Conservation (phyloP, 208 protist species). For the Leishmania arabica region DNA sequence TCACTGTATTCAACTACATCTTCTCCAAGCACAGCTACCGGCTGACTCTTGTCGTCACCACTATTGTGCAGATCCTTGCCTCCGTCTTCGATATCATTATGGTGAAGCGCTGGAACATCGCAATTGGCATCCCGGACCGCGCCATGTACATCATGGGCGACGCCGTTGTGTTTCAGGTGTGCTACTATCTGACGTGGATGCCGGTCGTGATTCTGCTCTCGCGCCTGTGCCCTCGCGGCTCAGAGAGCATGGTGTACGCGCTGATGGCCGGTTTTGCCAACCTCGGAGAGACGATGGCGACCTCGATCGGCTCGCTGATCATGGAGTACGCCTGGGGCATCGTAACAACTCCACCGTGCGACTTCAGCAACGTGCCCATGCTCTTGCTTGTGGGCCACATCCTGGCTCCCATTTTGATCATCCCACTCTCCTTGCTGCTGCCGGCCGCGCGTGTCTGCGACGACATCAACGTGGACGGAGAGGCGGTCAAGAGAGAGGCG, state of each 20-base stretch:
- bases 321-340: constrained; percentile 33
- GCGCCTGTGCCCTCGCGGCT: constrained; percentile 72
- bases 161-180: constrained; percentile 60
- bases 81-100: constrained; percentile 71
- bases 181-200: constrained; percentile 68
- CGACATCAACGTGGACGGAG: constrained; percentile 47
- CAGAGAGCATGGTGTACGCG: constrained; percentile 77
- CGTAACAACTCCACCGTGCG: constrained; percentile 40
- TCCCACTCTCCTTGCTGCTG: constrained; percentile 67
- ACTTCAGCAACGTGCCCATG: constrained; percentile 63
- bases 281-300: constrained; percentile 50
- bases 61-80: constrained; percentile 37
- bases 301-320: constrained; percentile 44
- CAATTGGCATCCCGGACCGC: constrained; percentile 50
- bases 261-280: constrained; percentile 71
- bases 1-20: constrained; percentile 44
- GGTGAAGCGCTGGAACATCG: constrained; percentile 68
- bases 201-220: constrained; percentile 70
- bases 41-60: constrained; percentile 53
- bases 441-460: constrained; percentile 64
- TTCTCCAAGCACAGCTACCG: constrained; percentile 55
- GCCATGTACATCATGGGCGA: constrained; percentile 78
- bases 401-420: constrained; percentile 41
- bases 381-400: constrained; percentile 58
- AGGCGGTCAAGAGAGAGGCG: constrained; percentile 20